Base-by-base conservation (phyloP, 2,329 filamentous ascomycete genomes). In the Colletotrichum destructivum region DNA sequence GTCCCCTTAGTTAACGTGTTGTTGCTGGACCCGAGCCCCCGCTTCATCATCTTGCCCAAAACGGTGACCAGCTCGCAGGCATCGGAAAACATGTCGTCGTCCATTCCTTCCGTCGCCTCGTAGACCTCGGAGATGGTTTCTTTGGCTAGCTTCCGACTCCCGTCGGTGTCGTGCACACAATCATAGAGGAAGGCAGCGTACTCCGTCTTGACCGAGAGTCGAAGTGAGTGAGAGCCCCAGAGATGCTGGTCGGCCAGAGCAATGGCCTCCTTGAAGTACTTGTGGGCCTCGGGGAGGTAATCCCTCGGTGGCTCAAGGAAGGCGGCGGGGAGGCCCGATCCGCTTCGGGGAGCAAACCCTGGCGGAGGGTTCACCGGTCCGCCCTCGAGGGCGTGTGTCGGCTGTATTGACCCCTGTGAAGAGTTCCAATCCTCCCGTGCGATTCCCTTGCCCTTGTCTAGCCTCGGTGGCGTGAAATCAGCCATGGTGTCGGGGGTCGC, bases 161-260 rank as follows among this genome's bases (percentile, higher is more conserved):
- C 90, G 26, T 95, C 91, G 57, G 89, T 86, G 76, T 98, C 95
- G 79, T 96, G 94, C 2, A 94, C 87, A 78, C 96, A 98, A 79
- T 98, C 96, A 85, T 96, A 98, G 1, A 98, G 85, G 79, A 98
- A 99, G 0, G 95, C 95, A 16, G 93, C 91, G 80, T 97, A 97
- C 81, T 99, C 96, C 1, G 97, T 92, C 77, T 96, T 96, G 63
- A 97, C 92, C 0, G 94, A 97, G 0, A 99, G 85, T 1, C 96
- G 92, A 18, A 99, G 85, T 0, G 96, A 96, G 79, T 98, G 95
- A 0, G 94, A 97, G 3, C 95, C 94, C 80, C 94, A 94, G 1
- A 98, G 88, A 12, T 95, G 86, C 35, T 86, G 84, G 59, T 95
- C 93, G 2, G 96, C 93, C 3, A 98, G 87, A 0, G 87, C 83